Conservation (phyloP, 305 asterid species). For the Solanum aculeatissimum region DNA sequence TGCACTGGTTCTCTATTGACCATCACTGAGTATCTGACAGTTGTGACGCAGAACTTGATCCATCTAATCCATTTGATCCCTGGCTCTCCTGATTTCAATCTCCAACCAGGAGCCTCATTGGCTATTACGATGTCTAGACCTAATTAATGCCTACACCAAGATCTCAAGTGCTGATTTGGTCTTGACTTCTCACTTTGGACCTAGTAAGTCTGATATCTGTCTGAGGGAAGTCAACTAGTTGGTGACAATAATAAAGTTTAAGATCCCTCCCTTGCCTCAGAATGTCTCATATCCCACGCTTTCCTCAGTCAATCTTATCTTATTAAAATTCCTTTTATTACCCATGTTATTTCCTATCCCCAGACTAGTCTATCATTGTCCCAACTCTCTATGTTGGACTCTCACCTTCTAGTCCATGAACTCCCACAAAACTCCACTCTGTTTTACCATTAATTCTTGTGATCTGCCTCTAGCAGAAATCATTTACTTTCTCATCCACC, state of each 20-base stretch:
- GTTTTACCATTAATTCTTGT: background rate
- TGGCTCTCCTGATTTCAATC: background rate
- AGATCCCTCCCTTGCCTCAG: background rate
- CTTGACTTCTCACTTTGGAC: background rate
- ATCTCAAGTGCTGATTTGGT: background rate
- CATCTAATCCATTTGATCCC: background rate
- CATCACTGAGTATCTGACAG: background rate
- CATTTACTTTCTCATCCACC: background rate
- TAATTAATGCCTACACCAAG: background rate
- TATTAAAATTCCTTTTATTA: background rate
- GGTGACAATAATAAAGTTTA: background rate
- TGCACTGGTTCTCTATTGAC: background rate
- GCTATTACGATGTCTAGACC: background rate
- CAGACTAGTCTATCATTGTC: background rate
- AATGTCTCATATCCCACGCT: background rate
- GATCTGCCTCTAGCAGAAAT: background rate
- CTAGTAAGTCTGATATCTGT: background rate
- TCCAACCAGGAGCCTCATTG: background rate
- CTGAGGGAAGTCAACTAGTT: background rate
- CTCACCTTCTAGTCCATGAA: background rate
- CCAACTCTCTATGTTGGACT: background rate
- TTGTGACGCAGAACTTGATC: background rate
- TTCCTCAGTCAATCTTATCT: background rate
- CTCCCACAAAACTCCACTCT: background rate
- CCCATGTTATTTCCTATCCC: background rate